Conservation (phyloP, 139 green algal genomes). For the Diplosphaera chodatii region DNA sequence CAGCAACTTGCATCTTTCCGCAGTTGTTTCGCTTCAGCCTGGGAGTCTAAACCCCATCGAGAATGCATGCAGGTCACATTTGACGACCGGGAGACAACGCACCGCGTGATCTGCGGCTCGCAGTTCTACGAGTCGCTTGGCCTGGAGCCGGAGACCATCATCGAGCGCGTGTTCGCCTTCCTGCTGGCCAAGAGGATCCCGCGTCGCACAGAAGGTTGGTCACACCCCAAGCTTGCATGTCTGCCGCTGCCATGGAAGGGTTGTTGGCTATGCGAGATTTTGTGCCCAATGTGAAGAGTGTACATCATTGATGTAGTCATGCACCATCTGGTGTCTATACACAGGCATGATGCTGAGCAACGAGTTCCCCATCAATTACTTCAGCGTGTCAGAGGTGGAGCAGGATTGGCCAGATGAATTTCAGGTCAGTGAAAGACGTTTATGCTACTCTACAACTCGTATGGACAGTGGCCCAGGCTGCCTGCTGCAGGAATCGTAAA, state of each 20-base stretch:
- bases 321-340: too few relatives aligned
- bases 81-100: constrained; percentile 59
- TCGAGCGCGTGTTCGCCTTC: constrained; percentile 55
- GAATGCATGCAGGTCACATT: constrained; percentile 23
- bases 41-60: too few relatives aligned
- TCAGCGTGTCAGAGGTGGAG: constrained; percentile 73
- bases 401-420: constrained; percentile 68
- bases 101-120: constrained; percentile 64
- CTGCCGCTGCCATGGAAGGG: too few relatives aligned
- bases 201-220: constrained; percentile 35
- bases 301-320: too few relatives aligned
- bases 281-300: too few relatives aligned
- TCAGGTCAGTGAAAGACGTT: neutral
- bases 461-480: too few relatives aligned
- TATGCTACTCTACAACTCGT: too few relatives aligned
- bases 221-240: neutral
- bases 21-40: too few relatives aligned
- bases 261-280: too few relatives aligned
- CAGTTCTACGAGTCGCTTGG: constrained; percentile 59
- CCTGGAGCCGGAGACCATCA: constrained; percentile 38
- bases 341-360: constrained; percentile 52
- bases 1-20: too few relatives aligned
- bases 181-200: constrained; percentile 45
- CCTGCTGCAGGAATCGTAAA: too few relatives aligned
- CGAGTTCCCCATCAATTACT: constrained; percentile 91